Conservation (phyloP, 2,329 filamentous ascomycete genomes). For the Colletotrichum filicis region DNA sequence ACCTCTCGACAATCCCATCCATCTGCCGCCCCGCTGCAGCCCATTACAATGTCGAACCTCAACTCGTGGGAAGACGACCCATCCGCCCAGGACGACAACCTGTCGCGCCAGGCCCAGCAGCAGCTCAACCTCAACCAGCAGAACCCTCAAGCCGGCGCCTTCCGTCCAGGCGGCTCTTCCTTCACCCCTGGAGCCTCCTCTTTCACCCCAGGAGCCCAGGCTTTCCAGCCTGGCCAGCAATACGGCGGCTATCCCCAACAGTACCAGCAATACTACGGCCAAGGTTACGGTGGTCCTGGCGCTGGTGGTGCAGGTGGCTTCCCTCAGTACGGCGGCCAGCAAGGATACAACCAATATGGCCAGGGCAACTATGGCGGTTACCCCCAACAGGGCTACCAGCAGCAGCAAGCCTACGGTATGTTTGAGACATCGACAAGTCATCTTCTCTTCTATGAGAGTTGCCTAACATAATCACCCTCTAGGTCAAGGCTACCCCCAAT, state of each 20-base stretch:
- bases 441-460: neutral
- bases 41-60: slow-evolving; percentile 79
- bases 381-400: slow-evolving; percentile 56
- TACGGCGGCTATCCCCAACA: slow-evolving; percentile 69
- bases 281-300: slow-evolving; percentile 53
- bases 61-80: slow-evolving; percentile 96
- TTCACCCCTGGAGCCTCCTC: slow-evolving; percentile 76
- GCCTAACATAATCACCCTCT: neutral
- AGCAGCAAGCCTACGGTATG: slow-evolving; percentile 54
- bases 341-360: slow-evolving; percentile 59
- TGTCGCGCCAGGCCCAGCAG: slow-evolving; percentile 80
- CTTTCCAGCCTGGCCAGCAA: slow-evolving; percentile 78
- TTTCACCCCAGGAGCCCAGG: slow-evolving; percentile 78
- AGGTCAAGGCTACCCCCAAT: slow-evolving; percentile 58
- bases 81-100: slow-evolving; percentile 79
- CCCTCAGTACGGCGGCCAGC: slow-evolving; percentile 62
- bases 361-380: slow-evolving; percentile 48
- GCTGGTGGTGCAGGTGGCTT: slow-evolving; percentile 50
- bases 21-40: slow-evolving; percentile 17
- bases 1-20: neutral
- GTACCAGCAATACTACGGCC: slow-evolving; percentile 65
- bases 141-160: slow-evolving; percentile 54
- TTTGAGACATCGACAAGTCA: neutral
- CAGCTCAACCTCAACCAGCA: slow-evolving; percentile 78
- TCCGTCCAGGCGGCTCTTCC: slow-evolving; percentile 58